Base-by-base conservation (phyloP, 163 green algal species). In the Coccomyxa subellipsoidea region DNA sequence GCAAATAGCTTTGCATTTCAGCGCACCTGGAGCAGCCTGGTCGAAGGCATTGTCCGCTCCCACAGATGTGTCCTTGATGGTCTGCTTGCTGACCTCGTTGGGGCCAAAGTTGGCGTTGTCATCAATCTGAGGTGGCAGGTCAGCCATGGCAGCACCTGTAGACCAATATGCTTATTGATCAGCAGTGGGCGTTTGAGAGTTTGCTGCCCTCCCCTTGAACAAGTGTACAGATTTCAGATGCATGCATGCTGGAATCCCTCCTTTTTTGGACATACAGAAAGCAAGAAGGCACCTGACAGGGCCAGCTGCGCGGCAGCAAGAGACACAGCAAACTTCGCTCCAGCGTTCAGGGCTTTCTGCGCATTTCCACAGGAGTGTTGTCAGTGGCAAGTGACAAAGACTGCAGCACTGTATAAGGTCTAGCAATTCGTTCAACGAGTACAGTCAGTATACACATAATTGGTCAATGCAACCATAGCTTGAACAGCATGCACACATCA, bases 1-100 rank as follows among this genome's bases (percentile, higher is more conserved):
- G n/a, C n/a, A n/a, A n/a, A n/a, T n/a, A n/a, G n/a, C n/a, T n/a
- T n/a, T n/a, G n/a, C n/a, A n/a, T n/a, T 8, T 10, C 23, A 72
- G 59, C 18, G 59, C 29, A 73, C 66, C 66, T 73, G 66, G 66
- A 73, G 66, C 66, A 32, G 66, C 66, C 27, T 32, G 27, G 66
- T 73, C 66, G 4, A 36, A 73, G n/a, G 66, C 21, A 23, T 73
- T 73, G 66, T 36, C 66, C 18, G 66, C 66, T 10, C n/a, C 66
- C 6, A 73, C 29, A 8, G 66, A 73, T 18, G n/a, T 34, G 21
- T 73, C 66, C 29, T 34, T 1, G n/a, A 73, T 73, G 29, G 18
- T n/a, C n/a, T 73, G 10, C 66, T 73, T 73, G 66, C 66, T 73
- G 66, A 73, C 66, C 66, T 73, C 66, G n/a, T 73, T 73, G 27